Conservation (phyloP, 805 yeast species). For the Sungouiozyma ichnusensis region DNA sequence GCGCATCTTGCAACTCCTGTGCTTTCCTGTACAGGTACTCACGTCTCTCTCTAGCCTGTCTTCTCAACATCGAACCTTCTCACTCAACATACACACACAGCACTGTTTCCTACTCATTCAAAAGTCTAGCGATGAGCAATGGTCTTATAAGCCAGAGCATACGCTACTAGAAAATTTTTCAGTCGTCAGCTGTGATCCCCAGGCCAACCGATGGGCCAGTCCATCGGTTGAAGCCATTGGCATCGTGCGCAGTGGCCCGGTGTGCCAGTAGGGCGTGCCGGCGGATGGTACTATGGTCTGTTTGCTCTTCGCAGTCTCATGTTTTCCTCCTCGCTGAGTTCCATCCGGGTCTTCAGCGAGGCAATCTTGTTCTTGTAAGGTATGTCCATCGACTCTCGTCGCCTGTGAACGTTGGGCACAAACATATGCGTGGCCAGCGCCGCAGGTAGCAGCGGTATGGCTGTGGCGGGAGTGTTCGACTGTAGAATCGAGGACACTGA, state of each 20-base stretch:
- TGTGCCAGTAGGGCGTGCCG: too few species aligned
- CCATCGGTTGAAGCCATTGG: too few species aligned
- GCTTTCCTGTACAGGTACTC: slow-evolving; percentile 87
- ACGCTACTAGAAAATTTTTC: not conserved
- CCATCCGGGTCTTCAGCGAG: slow-evolving; percentile 26
- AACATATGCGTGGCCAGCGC: slow-evolving; percentile 55
- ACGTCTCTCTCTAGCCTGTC: slow-evolving; percentile 93
- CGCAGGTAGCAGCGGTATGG: slow-evolving; percentile 47
- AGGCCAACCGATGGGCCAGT: too few species aligned
- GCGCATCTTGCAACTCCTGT: slow-evolving; percentile 80
- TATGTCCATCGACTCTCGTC: slow-evolving; percentile 27
- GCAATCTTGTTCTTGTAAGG: slow-evolving; percentile 22
- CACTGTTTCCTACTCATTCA: too few species aligned
- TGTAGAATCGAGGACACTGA: slow-evolving; percentile 23
- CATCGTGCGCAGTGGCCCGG: too few species aligned
- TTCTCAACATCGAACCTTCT: slow-evolving; percentile 73
- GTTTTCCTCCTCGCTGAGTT: slow-evolving; percentile 25
- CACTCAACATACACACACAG: too few species aligned
- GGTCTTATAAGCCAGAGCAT: too few species aligned
- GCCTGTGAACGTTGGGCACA: slow-evolving; percentile 32
- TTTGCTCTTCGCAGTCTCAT: slow-evolving; percentile 3
- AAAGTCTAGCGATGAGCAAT: too few species aligned
- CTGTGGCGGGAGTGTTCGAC: slow-evolving; percentile 53
- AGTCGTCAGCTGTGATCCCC: not conserved
- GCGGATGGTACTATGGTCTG: too few species aligned